phyloP scores from a whole-genome alignment of 345 rosid genomes.

The Populus deltoides region DNA sequence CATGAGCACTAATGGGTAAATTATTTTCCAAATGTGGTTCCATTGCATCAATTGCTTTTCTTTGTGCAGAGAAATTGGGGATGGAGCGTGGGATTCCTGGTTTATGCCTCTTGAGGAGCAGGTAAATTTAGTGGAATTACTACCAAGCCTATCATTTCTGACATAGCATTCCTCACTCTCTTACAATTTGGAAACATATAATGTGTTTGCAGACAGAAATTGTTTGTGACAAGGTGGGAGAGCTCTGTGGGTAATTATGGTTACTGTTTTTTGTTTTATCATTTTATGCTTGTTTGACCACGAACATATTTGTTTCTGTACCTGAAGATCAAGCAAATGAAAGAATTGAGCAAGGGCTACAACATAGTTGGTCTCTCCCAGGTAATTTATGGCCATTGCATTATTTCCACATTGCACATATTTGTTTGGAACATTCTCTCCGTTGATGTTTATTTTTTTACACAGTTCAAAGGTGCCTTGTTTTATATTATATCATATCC shows the following conservation, averaged over 20 bases:
- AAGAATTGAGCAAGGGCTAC: slow-evolving; percentile 73
- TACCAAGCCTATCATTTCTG: slow-evolving; percentile 1
- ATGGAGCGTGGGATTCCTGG: slow-evolving; percentile 86
- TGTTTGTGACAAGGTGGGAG: slow-evolving; percentile 70
- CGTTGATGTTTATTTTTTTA: not conserved
- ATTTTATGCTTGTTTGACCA: not conserved
- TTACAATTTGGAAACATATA: slow-evolving; percentile 8
- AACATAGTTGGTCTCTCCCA: slow-evolving; percentile 90
- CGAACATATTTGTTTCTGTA: slow-evolving; percentile 18
- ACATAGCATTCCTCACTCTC: not conserved
- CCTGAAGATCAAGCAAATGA: slow-evolving; percentile 65
- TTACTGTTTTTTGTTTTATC: not conserved
- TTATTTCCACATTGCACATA: not conserved
- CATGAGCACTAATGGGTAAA: not conserved
- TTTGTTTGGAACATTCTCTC: not conserved
- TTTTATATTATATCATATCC: not conserved
- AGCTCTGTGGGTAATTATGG: slow-evolving; percentile 13
- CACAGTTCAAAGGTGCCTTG: not conserved
- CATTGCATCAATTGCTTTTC: slow-evolving; percentile 7
- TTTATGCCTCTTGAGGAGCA: slow-evolving; percentile 77
- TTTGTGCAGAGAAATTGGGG: slow-evolving; percentile 74
- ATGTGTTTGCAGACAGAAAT: slow-evolving; percentile 40
- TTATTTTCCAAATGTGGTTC: not conserved
- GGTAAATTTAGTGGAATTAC: slow-evolving; percentile 29
- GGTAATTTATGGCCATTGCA: slow-evolving; percentile 36